Evolutionary conservation across 106 monocot species (phyloP), one percentile per base, ranked within the genome.

Genomic region (Apostasia shenzhenica): DNA sequence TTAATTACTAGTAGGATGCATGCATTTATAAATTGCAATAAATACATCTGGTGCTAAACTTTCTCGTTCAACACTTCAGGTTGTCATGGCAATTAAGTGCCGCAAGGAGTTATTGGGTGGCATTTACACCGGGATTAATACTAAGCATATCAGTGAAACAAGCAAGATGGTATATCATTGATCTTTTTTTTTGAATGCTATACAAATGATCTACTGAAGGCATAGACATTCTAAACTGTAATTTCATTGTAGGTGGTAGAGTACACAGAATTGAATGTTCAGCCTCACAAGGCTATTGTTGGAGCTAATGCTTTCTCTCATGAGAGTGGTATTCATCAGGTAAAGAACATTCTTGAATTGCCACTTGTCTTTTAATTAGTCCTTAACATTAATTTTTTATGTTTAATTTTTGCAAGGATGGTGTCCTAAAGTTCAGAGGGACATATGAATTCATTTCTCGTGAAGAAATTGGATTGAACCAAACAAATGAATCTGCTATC

Each of bases 281-380:
- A 76, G 11, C 69, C 76, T 12, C 54, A 77, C 52, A 77, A 70
- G 37, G 55, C 76, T 11, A 64, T 77, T 55, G 70, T 70, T 63
- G 70, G 70, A 52, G 55, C 55, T 2, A 77, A 77, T 63, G 70
- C 56, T 64, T 77, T 77, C 55, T 11, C 54, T 10, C 76, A 77
- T 64, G 76, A 77, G 70, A 70, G 76, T 54, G 69, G 76, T 54
- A 68, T 69, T 41, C 59, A 76, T 45, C 76, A 76, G 69, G 69
- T 66, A 66, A 9, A 8, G 9, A 56, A 5, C 11, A 6, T 57
- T 45, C 46, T 6, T 6, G 2, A 38, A 41, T 1, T 54, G 53
- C 41, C 3, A 54, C 14, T 8, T 55, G 13, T 10, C 42, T 3
- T 10, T 26, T 26, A 26, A 26, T 26, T 26, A 26, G 26, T 26